Conservation (phyloP, 129 eudicot species). For the Dittrichia graveolens region DNA sequence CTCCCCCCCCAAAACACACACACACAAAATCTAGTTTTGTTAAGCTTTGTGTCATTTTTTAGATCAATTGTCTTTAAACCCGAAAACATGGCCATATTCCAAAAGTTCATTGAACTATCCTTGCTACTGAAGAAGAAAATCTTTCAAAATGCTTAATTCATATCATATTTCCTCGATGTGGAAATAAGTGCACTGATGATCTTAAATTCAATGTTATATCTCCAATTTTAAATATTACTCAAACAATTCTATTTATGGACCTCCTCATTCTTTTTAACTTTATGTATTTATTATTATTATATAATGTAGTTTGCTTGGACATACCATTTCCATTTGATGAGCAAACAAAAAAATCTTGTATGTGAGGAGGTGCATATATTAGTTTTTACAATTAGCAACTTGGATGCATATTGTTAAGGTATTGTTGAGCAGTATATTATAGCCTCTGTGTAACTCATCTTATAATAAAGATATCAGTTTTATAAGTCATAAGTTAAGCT, state of each 20-base stretch:
- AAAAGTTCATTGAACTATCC: constrained; percentile 5
- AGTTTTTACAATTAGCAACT: background rate
- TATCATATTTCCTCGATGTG: background rate
- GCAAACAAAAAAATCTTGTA: background rate
- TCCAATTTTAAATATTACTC: background rate
- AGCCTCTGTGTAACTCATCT: background rate
- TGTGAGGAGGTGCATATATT: background rate
- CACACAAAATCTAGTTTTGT: background rate
- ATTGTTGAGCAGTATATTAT: background rate
- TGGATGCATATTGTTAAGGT: background rate
- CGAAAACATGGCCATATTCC: background rate
- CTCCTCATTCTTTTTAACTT: background rate
- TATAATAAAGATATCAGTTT: background rate
- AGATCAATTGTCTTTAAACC: background rate
- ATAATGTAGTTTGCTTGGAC: background rate
- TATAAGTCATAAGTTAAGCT: background rate
- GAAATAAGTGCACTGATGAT: background rate
- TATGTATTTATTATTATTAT: background rate
- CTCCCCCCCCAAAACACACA: background rate
- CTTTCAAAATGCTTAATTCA: background rate
- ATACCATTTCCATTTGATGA: background rate
- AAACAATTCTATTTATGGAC: background rate
- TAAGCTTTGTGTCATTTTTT: background rate
- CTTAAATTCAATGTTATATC: background rate
- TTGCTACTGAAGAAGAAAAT: background rate